A percentile compares a stretch with the other conserved stretches of the same genome.
Evolutionary conservation across 257 asterid species (phyloP).

Genomic region (Craterostigma plantagineum): DNA sequence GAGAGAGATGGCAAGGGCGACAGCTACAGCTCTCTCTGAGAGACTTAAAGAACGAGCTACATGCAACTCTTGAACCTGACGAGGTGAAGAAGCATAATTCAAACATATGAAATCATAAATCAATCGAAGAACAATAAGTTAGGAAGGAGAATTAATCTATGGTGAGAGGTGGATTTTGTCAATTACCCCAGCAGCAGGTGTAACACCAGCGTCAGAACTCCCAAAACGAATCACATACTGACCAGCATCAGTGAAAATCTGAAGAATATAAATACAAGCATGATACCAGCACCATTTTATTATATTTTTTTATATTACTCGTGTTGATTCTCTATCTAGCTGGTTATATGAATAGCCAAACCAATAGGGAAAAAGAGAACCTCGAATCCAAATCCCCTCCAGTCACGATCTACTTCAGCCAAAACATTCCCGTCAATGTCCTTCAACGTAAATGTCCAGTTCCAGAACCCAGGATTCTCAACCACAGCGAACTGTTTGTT

Average conservation of each 20-base stretch:
- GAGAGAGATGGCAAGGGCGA: slow-evolving; percentile 79
- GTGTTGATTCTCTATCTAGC: too few relatives aligned
- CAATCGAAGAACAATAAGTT: too few relatives aligned
- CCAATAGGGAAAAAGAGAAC: slow-evolving; percentile 14
- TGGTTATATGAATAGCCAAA: neutral
- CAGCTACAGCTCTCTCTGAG: slow-evolving; percentile 82
- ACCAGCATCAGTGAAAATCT: slow-evolving; percentile 94
- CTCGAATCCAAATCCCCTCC: slow-evolving; percentile 98
- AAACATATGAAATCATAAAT: slow-evolving; percentile 1
- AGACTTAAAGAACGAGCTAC: slow-evolving; percentile 57
- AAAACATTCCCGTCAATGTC: slow-evolving; percentile 75
- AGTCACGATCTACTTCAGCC: slow-evolving; percentile 91
- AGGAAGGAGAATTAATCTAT: too few relatives aligned
- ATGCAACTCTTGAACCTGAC: slow-evolving; percentile 52
- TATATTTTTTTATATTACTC: too few relatives aligned
- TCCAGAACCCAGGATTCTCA: slow-evolving; percentile 93
- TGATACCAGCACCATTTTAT: too few relatives aligned
- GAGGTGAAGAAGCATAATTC: slow-evolving; percentile 10
- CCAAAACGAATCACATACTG: slow-evolving; percentile 91
- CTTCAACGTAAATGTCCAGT: slow-evolving; percentile 91
- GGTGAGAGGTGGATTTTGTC: slow-evolving; percentile 1
- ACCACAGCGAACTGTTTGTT: slow-evolving; percentile 80
- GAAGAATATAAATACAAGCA: slow-evolving; percentile 10
- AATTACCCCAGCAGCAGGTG: slow-evolving; percentile 46
- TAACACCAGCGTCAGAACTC: slow-evolving; percentile 32